phyloP scores from a whole-genome alignment of 2,329 filamentous ascomycete genomes.

The Purpureocillium takamizusanense region DNA sequence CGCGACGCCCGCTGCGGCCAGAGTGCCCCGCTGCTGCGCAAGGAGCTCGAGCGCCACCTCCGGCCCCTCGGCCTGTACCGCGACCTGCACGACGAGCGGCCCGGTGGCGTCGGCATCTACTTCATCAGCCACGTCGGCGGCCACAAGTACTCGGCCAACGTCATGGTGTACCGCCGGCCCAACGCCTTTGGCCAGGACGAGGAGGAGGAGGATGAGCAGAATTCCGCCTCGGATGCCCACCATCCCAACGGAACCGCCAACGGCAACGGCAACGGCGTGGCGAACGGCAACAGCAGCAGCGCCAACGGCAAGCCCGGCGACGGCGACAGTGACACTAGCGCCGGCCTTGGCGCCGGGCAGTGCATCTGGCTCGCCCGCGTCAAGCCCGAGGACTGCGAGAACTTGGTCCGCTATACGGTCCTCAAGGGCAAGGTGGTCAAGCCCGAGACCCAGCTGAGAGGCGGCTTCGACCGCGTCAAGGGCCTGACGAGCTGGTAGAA shows the following conservation, averaged over 20 bases:
- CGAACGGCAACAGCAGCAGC: constrained; percentile 7
- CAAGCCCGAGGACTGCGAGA: constrained; percentile 82
- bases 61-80: constrained; percentile 76
- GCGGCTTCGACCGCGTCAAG: constrained; percentile 77
- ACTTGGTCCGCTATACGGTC: constrained; percentile 80
- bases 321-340: constrained; percentile 17
- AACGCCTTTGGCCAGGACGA: constrained; percentile 47
- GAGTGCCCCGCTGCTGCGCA: constrained; percentile 78
- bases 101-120: constrained; percentile 89
- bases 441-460: constrained; percentile 73
- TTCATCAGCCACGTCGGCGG: constrained; percentile 95
- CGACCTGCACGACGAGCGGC: constrained; percentile 79
- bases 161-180: constrained; percentile 75
- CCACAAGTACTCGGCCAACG: constrained; percentile 92
- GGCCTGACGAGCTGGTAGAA: constrained; percentile 78
- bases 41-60: constrained; percentile 83
- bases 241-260: constrained; percentile 16
- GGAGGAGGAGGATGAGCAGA: constrained; percentile 13
- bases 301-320: constrained; percentile 16
- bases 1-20: constrained; percentile 92
- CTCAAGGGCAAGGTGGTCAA: constrained; percentile 92
- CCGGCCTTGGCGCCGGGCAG: constrained; percentile 59
- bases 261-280: constrained; percentile 19
- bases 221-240: too few relatives aligned
- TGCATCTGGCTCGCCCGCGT: constrained; percentile 90